phyloP scores from a whole-genome alignment of 2,329 filamentous ascomycete species.

The Cytospora schulzeri region DNA sequence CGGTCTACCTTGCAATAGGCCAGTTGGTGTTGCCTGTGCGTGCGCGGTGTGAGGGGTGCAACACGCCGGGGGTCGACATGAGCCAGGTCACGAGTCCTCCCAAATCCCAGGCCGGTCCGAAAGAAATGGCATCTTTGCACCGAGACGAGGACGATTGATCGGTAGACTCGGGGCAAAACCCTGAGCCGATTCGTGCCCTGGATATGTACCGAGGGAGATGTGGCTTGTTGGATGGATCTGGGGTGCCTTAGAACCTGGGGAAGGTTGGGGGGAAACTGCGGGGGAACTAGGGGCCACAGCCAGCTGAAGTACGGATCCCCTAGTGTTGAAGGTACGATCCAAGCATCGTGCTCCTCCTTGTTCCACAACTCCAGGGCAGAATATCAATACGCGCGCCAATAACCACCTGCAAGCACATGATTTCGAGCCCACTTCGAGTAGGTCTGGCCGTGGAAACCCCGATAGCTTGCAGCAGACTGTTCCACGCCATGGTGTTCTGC shows the following conservation, averaged over 20 bases:
- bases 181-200: neutral
- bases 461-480: neutral
- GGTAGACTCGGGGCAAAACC: neutral
- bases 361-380: neutral
- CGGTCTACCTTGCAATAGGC: neutral
- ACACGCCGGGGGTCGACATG: neutral
- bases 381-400: neutral
- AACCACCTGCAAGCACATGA: neutral
- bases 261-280: neutral
- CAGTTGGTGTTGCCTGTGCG: slow-evolving; percentile 1
- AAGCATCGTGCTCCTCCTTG: neutral
- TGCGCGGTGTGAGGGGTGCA: neutral
- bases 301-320: too few relatives aligned
- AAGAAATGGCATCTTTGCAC: slow-evolving; percentile 3
- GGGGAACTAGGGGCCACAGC: neutral
- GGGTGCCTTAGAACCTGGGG: neutral
- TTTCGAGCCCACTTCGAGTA: neutral
- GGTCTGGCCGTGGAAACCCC: neutral
- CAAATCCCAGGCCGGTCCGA: neutral
- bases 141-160: slow-evolving; percentile 13
- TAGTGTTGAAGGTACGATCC: neutral
- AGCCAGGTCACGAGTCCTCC: neutral
- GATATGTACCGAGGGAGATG: neutral
- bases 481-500: neutral
- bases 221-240: neutral